Percentiles rank a stretch among this genome's conserved stretches.
phyloP scores from a whole-genome alignment of 73 alveolate genomes.

The Paramecium caudatum region DNA sequence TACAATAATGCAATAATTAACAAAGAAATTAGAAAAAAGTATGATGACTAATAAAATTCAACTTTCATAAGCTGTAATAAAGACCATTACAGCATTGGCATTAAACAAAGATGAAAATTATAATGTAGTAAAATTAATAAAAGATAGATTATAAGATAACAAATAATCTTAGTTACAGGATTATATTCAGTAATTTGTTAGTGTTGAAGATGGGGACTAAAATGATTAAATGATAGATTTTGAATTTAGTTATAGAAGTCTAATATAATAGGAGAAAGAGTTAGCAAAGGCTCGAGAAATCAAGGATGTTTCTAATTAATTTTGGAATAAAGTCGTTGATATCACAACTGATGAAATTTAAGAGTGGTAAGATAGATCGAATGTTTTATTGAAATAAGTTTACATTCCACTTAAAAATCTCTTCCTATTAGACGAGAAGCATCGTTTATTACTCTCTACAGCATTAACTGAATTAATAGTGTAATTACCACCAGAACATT shows the following conservation, averaged over 20 bases:
- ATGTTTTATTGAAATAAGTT: slow-evolving; percentile 25
- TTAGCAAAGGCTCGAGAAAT: slow-evolving; percentile 60
- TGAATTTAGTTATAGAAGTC: slow-evolving; percentile 62
- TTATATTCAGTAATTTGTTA: background rate
- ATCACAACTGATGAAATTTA: slow-evolving; percentile 24
- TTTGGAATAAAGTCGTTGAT: slow-evolving; percentile 62
- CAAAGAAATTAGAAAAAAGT: slow-evolving; percentile 11
- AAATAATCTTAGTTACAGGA: slow-evolving; percentile 2
- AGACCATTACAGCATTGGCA: slow-evolving; percentile 3
- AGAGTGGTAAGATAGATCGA: slow-evolving; percentile 65
- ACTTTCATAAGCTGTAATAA: slow-evolving; percentile 6
- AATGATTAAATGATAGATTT: background rate
- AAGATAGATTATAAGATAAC: background rate
- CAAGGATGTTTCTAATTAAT: slow-evolving; percentile 21
- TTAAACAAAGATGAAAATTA: slow-evolving; percentile 48
- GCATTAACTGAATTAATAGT: slow-evolving; percentile 43
- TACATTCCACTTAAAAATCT: slow-evolving; percentile 47
- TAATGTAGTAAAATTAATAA: slow-evolving; percentile 22
- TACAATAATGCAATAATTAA: slow-evolving; percentile 7
- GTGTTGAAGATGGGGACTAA: slow-evolving; percentile 32
- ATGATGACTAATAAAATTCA: background rate
- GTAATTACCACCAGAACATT: slow-evolving; percentile 54
- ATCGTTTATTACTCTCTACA: background rate
- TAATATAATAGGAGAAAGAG: slow-evolving; percentile 49
- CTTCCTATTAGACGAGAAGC: slow-evolving; percentile 57